These are phyloP conservation scores for Dendryphion nanum DNA, from an alignment of 2,329 filamentous ascomycete genomes.

Conservation along the genomic window DNA sequence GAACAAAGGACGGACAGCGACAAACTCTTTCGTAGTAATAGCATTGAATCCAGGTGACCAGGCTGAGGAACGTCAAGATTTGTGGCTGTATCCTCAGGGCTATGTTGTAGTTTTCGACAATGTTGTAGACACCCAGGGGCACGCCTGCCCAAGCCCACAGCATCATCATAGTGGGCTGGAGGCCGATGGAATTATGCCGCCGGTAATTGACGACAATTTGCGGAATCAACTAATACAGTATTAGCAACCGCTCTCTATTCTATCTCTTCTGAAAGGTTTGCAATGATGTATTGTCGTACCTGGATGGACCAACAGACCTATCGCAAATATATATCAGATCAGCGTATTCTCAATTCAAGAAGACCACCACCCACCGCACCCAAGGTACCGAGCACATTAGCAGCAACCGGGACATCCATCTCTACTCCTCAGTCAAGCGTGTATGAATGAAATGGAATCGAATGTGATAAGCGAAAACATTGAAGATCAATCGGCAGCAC, in stretches of 20 bases:
- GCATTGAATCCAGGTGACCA: slow-evolving; percentile 57
- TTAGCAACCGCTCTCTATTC: not conserved
- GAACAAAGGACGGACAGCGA: not conserved
- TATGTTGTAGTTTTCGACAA: slow-evolving; percentile 53
- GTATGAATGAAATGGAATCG: no score
- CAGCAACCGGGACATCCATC: slow-evolving; percentile 57
- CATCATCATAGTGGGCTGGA: slow-evolving; percentile 71
- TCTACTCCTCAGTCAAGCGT: no score
- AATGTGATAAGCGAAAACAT: no score
- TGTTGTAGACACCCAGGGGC: slow-evolving; percentile 63
- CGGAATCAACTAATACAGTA: slow-evolving; percentile 60
- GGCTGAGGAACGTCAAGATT: slow-evolving; percentile 52
- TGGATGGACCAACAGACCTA: slow-evolving; percentile 64
- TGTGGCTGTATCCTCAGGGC: slow-evolving; percentile 57
- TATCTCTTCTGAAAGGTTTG: not conserved
- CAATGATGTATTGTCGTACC: slow-evolving; percentile 33
- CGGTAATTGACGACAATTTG: slow-evolving; percentile 69
- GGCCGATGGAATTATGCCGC: slow-evolving; percentile 62
- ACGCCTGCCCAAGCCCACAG: slow-evolving; percentile 68
- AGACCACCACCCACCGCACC: slow-evolving; percentile 45
- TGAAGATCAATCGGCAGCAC: no score
- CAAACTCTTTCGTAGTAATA: slow-evolving; percentile 51
- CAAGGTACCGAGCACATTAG: slow-evolving; percentile 59
- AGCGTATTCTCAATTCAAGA: slow-evolving; percentile 9
- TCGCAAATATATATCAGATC: no score